These are phyloP conservation scores for Candida pseudoglaebosa DNA, from an alignment of 805 yeast genomes.

Conservation along the genomic window DNA sequence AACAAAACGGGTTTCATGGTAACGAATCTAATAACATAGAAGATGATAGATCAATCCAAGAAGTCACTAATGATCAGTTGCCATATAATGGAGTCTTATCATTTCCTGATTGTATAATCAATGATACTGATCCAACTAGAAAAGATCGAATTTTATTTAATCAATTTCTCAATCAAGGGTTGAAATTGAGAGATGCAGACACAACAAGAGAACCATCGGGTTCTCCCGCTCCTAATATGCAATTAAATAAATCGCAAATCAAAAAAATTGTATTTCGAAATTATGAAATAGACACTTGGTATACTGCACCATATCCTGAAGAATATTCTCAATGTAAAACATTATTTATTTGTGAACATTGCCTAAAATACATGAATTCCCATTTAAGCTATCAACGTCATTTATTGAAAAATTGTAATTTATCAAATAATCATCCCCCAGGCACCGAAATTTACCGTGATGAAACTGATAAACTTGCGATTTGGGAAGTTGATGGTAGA, in stretches of 20 bases:
- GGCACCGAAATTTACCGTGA: constrained; percentile 42
- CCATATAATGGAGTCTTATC: constrained; percentile 67
- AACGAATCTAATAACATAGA: background rate
- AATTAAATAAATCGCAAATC: constrained; percentile 31
- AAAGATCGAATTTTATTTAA: constrained; percentile 50
- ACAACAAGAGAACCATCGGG: background rate
- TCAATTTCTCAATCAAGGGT: constrained; percentile 35
- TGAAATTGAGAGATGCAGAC: constrained; percentile 19
- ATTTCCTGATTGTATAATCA: constrained; percentile 56
- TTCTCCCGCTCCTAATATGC: constrained; percentile 6
- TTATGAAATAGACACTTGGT: constrained; percentile 85
- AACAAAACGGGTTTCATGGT: background rate
- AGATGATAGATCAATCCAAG: background rate
- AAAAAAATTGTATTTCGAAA: constrained; percentile 66
- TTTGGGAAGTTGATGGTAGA: constrained; percentile 71
- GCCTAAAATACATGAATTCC: constrained; percentile 74
- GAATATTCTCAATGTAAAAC: constrained; percentile 63
- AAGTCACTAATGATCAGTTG: constrained; percentile 21
- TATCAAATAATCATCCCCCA: constrained; percentile 59
- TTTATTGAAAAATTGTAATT: constrained; percentile 60
- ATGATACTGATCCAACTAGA: constrained; percentile 55
- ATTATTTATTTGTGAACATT: constrained; percentile 77
- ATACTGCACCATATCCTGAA: constrained; percentile 88
- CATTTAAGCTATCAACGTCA: constrained; percentile 69
- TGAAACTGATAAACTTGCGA: constrained; percentile 20